Evolutionary conservation across 129 eudicot species (phyloP), one percentile per base, ranked within the genome.

Genomic region (Scalesia atractyloides): DNA sequence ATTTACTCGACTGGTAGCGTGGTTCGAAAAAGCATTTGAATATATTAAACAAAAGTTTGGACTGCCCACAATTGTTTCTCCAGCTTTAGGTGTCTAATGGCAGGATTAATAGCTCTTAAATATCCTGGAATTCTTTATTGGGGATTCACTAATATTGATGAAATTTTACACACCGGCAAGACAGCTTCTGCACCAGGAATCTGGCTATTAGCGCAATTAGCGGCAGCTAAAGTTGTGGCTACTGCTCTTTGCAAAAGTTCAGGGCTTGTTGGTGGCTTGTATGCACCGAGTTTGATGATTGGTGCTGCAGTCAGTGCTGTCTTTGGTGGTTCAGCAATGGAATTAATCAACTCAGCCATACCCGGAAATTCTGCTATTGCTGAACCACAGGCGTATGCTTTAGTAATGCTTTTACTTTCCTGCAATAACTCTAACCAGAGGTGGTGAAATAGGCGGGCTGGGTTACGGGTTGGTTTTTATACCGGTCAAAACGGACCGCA

Each of bases 291-390:
- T 76, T 80, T 94, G 72, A 94, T 94, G 97, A 94, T 94, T 44
- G 99, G 99, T 79, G 97, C 99, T 75, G 99, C 97, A 16, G 96
- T 94, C 30, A 97, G 99, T 75, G 99, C 97, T 24, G 97, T 94
- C 47, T 94, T 94, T 73, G 99, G 99, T 2, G 99, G 99, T 76
- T 88, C 81, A 44, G 91, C 99, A 33, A 91, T 87, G 24, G 83
- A 90, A 50, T 64, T 94, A 51, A 90, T 94, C 34, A 94, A 94
- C 73, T 84, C 89, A 2, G 92, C 97, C 56, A 84, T 94, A 43
- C 99, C 97, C 3, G 98, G 98, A 77, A 88, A 88, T 70, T 74
- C 93, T 63, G 89, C 96, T 73, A 58, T 94, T 70, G 98, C 98
- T 26, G 89, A 94, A 78, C 97, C 98, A 51, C 98, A 94, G 77